phyloP scores from a whole-genome alignment of 441 rosid genomes.

The Brassica hybrid region DNA sequence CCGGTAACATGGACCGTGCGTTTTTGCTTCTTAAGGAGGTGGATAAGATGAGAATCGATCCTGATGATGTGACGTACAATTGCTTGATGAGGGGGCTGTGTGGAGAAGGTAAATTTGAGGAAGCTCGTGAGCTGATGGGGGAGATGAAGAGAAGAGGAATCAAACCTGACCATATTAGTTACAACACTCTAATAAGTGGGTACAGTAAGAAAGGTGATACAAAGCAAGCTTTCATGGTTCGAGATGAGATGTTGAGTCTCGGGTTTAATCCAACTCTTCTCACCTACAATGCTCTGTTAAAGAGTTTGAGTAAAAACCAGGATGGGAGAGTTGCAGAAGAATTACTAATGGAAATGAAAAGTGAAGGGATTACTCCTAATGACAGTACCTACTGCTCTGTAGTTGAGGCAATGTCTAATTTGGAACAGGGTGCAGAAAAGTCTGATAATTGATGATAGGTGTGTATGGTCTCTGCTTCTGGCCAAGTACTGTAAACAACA shows the following conservation, averaged over 20 bases:
- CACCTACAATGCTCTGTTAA: slow-evolving; percentile 85
- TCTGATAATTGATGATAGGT: slow-evolving; percentile 2
- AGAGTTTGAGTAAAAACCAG: slow-evolving; percentile 72
- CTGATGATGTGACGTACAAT: slow-evolving; percentile 91
- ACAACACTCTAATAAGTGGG: slow-evolving; percentile 87
- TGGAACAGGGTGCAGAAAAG: slow-evolving; percentile 5
- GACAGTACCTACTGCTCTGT: slow-evolving; percentile 73
- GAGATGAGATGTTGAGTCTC: slow-evolving; percentile 81
- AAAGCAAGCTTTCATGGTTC: slow-evolving; percentile 73
- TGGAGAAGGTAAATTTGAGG: slow-evolving; percentile 77
- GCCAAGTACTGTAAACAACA: too few relatives aligned
- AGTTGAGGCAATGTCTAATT: slow-evolving; percentile 62
- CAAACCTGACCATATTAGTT: slow-evolving; percentile 81
- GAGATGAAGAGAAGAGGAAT: slow-evolving; percentile 85
- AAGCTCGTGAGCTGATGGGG: slow-evolving; percentile 80
- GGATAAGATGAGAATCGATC: slow-evolving; percentile 65
- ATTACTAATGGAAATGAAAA: slow-evolving; percentile 80
- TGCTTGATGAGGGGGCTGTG: slow-evolving; percentile 86
- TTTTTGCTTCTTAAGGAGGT: slow-evolving; percentile 68
- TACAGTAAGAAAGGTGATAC: slow-evolving; percentile 85
- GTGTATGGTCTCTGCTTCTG: too few relatives aligned
- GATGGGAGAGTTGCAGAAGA: slow-evolving; percentile 77
- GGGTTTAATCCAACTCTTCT: slow-evolving; percentile 87
- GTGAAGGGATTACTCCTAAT: slow-evolving; percentile 81
- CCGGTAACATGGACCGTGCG: slow-evolving; percentile 69